A percentile compares a stretch with the other conserved stretches of the same genome.
phyloP scores from a whole-genome alignment of 2,329 filamentous ascomycete species.

The Botrytis squamosa region DNA sequence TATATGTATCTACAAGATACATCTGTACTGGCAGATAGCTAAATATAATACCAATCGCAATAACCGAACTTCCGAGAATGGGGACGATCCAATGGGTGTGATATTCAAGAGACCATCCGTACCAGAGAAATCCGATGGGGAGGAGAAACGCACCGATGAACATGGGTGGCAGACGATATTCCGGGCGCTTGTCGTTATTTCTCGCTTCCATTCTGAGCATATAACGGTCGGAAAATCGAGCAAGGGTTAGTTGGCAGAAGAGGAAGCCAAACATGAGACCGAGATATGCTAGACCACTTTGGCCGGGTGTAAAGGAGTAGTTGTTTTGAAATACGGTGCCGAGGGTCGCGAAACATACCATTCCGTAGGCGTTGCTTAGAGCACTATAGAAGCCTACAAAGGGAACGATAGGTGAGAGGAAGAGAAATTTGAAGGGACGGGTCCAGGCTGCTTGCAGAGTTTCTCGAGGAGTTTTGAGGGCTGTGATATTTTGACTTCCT shows the following conservation, averaged over 20 bases:
- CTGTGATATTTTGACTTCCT: not conserved
- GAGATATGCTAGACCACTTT: not conserved
- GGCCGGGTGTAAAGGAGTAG: not conserved
- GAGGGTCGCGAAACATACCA: not conserved
- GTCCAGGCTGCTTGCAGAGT: not conserved
- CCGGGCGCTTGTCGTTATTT: slow-evolving; percentile 42
- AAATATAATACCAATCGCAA: slow-evolving; percentile 51
- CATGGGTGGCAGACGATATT: slow-evolving; percentile 45
- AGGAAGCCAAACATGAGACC: not conserved
- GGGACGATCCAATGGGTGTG: slow-evolving; percentile 56
- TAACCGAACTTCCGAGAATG: slow-evolving; percentile 50
- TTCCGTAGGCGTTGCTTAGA: slow-evolving; percentile 1
- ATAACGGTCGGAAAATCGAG: slow-evolving; percentile 1
- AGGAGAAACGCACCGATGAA: slow-evolving; percentile 52
- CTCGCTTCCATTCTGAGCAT: slow-evolving; percentile 39
- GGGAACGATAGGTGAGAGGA: not conserved
- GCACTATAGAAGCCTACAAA: slow-evolving; percentile 5
- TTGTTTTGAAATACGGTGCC: slow-evolving; percentile 1
- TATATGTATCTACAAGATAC: slow-evolving; percentile 52
- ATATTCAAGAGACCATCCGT: slow-evolving; percentile 57
- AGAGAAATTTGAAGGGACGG: not conserved
- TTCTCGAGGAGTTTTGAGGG: not conserved
- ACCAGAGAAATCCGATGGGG: slow-evolving; percentile 54
- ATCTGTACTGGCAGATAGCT: slow-evolving; percentile 29
- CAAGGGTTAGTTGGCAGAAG: not conserved